A percentile compares a stretch with the other conserved stretches of the same genome.
Conservation (phyloP, 257 asterid species). For the Jasminum sambac region DNA sequence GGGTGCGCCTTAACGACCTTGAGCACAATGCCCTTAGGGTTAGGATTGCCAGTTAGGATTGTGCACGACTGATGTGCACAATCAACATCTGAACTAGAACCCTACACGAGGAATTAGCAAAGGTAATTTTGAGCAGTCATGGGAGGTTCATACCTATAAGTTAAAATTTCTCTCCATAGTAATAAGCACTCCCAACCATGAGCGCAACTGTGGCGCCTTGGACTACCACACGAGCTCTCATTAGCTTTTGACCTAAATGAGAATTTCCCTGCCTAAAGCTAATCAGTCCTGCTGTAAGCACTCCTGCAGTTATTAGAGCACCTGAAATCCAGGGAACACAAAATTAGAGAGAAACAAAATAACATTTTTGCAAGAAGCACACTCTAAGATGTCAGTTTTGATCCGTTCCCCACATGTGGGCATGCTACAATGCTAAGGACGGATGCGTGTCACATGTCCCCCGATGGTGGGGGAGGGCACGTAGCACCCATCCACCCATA, state of each 20-base stretch:
- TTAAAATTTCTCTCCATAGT: background rate
- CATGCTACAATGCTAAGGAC: too few relatives aligned
- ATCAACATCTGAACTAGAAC: background rate
- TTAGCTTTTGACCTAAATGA: slow-evolving; percentile 80
- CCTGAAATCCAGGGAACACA: slow-evolving; percentile 42
- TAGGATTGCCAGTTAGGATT: too few relatives aligned
- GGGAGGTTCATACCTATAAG: background rate
- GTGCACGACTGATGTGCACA: background rate
- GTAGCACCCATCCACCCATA: too few relatives aligned
- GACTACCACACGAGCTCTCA: slow-evolving; percentile 97
- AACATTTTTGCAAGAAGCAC: too few relatives aligned
- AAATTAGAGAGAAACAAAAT: too few relatives aligned
- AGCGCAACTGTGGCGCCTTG: background rate
- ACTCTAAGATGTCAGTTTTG: too few relatives aligned
- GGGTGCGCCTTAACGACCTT: too few relatives aligned
- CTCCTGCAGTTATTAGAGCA: slow-evolving; percentile 91
- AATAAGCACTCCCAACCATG: background rate
- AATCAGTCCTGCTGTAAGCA: slow-evolving; percentile 81
- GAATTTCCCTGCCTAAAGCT: slow-evolving; percentile 88
- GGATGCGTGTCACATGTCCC: too few relatives aligned
- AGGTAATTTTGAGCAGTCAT: background rate
- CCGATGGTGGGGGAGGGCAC: too few relatives aligned
- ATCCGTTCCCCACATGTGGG: too few relatives aligned
- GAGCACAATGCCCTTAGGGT: too few relatives aligned
- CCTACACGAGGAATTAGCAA: background rate